Evolutionary conservation across 768 basidiomycete genomes (phyloP).

Genomic region (Trametes cingulata): DNA sequence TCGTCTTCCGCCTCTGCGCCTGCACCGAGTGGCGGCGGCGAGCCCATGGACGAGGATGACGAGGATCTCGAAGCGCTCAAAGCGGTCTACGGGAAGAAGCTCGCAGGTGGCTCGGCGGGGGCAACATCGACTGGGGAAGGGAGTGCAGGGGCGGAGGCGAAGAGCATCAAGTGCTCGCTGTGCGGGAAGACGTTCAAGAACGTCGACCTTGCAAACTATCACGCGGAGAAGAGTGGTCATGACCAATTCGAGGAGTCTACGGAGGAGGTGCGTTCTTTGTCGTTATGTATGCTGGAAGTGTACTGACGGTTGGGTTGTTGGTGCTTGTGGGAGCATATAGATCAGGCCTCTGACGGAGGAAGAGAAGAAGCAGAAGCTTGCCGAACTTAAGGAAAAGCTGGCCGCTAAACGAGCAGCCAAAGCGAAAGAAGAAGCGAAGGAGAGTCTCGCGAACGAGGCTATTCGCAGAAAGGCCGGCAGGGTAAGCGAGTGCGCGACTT

Average conservation of each 20-base stretch:
- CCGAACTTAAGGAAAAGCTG: slow-evolving; percentile 79
- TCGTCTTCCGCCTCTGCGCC: slow-evolving; percentile 34
- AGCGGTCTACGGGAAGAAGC: slow-evolving; percentile 42
- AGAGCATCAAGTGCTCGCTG: slow-evolving; percentile 84
- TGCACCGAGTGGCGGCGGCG: slow-evolving; percentile 20
- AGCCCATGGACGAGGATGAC: slow-evolving; percentile 59
- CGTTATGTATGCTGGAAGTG: not conserved
- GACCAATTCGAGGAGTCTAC: slow-evolving; percentile 94
- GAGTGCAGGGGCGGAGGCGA: not conserved
- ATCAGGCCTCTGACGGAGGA: slow-evolving; percentile 95
- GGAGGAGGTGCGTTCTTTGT: slow-evolving; percentile 68
- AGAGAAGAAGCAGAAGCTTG: slow-evolving; percentile 81
- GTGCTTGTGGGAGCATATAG: slow-evolving; percentile 37
- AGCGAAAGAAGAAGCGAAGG: slow-evolving; percentile 70
- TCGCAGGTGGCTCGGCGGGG: slow-evolving; percentile 38
- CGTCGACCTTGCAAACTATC: slow-evolving; percentile 85
- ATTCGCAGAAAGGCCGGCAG: slow-evolving; percentile 86
- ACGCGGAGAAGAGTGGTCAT: slow-evolving; percentile 94
- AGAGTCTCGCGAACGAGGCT: slow-evolving; percentile 70
- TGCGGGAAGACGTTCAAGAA: slow-evolving; percentile 88
- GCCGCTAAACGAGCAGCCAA: slow-evolving; percentile 75
- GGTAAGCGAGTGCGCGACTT: slow-evolving; percentile 43
- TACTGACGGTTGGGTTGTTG: not conserved
- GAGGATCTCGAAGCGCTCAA: slow-evolving; percentile 69
- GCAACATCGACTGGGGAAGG: slow-evolving; percentile 53